These are phyloP conservation scores for Candida khao-thaluensis DNA, from an alignment of 805 yeast genomes.

Conservation along the genomic window DNA sequence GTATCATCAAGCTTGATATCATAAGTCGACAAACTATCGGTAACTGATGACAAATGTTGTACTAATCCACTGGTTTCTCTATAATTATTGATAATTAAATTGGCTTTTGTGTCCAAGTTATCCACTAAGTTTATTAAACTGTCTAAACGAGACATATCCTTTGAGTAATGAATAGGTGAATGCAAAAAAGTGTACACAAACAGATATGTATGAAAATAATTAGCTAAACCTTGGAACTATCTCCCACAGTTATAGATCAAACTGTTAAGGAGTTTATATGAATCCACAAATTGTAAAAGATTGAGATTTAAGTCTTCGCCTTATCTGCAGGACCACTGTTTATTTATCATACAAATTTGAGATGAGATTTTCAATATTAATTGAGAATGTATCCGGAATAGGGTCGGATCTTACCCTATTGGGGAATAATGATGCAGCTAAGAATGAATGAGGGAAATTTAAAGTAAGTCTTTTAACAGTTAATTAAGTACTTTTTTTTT, in stretches of 20 bases:
- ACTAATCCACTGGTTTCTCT: constrained; percentile 25
- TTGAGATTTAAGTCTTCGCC: constrained; percentile 1
- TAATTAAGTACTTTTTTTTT: too few species aligned
- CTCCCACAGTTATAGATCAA: too few species aligned
- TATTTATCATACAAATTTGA: constrained; percentile 6
- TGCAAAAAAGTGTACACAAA: too few species aligned
- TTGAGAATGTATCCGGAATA: constrained; percentile 2
- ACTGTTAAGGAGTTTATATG: not conserved
- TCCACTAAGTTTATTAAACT: constrained; percentile 30
- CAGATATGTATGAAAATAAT: not conserved
- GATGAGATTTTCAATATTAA: constrained; percentile 2
- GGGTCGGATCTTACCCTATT: not conserved
- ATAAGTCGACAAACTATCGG: constrained; percentile 22
- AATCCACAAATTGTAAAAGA: constrained; percentile 2
- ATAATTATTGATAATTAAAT: constrained; percentile 21
- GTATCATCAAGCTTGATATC: constrained; percentile 31
- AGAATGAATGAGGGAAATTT: not conserved
- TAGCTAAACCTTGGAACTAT: too few species aligned
- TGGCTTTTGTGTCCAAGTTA: constrained; percentile 28
- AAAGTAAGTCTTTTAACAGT: too few species aligned
- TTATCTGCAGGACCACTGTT: constrained; percentile 5
- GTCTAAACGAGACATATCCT: constrained; percentile 28
- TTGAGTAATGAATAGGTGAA: too few species aligned
- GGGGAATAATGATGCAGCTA: not conserved
- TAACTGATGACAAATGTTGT: constrained; percentile 19